Percentiles rank a stretch among this genome's conserved stretches.
Conservation (phyloP, 768 basidiomycete species). For the Cantharellus anzutake region DNA sequence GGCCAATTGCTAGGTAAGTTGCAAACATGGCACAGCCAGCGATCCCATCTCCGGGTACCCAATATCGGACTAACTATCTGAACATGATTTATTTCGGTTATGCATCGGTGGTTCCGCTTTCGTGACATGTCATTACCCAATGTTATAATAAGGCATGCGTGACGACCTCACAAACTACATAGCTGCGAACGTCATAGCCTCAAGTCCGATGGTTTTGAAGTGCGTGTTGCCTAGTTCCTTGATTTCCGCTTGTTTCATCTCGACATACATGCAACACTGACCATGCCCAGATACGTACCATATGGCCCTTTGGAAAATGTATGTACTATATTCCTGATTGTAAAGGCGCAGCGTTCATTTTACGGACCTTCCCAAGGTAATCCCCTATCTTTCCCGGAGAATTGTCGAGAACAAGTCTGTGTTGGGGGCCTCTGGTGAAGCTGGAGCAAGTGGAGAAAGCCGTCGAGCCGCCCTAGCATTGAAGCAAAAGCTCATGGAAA, state of each 20-base stretch:
- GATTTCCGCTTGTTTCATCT: not conserved
- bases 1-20: slow-evolving; percentile 68
- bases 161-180: slow-evolving; percentile 62
- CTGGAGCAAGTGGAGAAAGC: slow-evolving; percentile 39
- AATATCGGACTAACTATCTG: not conserved
- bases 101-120: not conserved
- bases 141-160: slow-evolving; percentile 50
- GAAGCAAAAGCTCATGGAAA: not conserved
- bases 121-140: not conserved
- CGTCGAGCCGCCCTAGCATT: not conserved
- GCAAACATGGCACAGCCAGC: too few relatives aligned
- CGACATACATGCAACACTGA: not conserved
- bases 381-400: slow-evolving; percentile 77
- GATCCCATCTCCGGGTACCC: too few relatives aligned
- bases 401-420: slow-evolving; percentile 90
- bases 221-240: slow-evolving; percentile 18
- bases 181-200: slow-evolving; percentile 29
- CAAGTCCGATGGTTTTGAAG: slow-evolving; percentile 65
- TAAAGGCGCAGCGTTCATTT: not conserved
- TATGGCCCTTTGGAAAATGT: slow-evolving; percentile 57
- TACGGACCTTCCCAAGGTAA: slow-evolving; percentile 29
- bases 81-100: not conserved
- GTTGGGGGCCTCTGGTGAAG: slow-evolving; percentile 35
- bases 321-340: slow-evolving; percentile 2
- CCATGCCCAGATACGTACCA: slow-evolving; percentile 36